phyloP scores from a whole-genome alignment of 176 grass and related monocot genomes.

The Puccinellia tenuiflora region DNA sequence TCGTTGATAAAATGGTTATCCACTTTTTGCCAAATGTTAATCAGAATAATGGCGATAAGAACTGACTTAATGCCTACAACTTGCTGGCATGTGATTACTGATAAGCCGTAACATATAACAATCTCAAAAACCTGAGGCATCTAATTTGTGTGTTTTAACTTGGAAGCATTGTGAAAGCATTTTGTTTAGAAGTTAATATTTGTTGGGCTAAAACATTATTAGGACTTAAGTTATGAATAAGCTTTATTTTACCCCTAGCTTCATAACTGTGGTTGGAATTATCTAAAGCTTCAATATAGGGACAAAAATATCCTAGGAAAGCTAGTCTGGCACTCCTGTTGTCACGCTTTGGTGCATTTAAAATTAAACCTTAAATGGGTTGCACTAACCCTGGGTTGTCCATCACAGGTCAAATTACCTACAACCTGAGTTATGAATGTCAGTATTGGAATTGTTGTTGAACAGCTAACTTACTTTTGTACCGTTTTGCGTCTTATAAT shows the following conservation, averaged over 20 bases:
- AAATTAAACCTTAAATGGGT: not conserved
- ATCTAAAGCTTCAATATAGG: not conserved
- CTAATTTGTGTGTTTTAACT: not conserved
- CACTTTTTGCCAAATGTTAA: not conserved
- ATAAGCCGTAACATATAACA: not conserved
- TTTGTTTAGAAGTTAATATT: constrained; percentile 1
- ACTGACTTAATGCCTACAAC: not conserved
- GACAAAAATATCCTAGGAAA: not conserved
- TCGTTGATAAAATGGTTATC: not conserved
- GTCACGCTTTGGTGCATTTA: not conserved
- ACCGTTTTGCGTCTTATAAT: not conserved
- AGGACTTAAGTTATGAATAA: not conserved
- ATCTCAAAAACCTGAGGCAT: not conserved
- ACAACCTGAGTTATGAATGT: not conserved
- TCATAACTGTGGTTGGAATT: not conserved
- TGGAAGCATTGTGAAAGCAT: not conserved
- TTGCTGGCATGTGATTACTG: not conserved
- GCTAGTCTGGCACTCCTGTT: not conserved
- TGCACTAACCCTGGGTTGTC: not conserved
- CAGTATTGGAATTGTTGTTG: not conserved
- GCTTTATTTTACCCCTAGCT: not conserved
- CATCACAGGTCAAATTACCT: not conserved
- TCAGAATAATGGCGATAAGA: not conserved
- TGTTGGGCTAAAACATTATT: not conserved
- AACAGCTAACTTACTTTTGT: not conserved